Evolutionary conservation across 2,329 filamentous ascomycete genomes (phyloP).

Genomic region (Aaosphaeria pasadenensis): DNA sequence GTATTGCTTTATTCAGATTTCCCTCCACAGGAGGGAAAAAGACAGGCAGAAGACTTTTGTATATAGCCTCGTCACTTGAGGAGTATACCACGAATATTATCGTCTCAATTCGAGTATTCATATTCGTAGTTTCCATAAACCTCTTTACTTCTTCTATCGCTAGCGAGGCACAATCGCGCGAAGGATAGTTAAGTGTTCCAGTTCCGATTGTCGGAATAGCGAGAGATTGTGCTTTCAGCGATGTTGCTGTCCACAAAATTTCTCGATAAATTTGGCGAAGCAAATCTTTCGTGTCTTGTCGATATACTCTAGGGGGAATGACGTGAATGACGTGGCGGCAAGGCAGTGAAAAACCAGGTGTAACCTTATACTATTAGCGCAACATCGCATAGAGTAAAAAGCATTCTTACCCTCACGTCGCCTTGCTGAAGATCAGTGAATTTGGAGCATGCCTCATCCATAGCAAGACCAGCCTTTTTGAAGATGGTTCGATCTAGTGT

Average conservation of each 20-base stretch:
- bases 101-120: constrained; percentile 19
- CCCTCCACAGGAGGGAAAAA: constrained; percentile 26
- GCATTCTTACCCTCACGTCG: constrained; percentile 14
- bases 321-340: constrained; percentile 27
- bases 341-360: constrained; percentile 24
- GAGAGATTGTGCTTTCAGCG: constrained; percentile 24
- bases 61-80: constrained; percentile 27
- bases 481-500: constrained; percentile 30
- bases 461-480: constrained; percentile 20
- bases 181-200: constrained; percentile 25
- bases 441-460: constrained; percentile 17
- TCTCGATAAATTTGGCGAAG: constrained; percentile 28
- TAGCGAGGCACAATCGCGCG: constrained; percentile 23
- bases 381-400: background rate
- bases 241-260: constrained; percentile 19
- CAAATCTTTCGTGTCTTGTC: constrained; percentile 17
- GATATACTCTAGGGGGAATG: constrained; percentile 23
- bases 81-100: constrained; percentile 29
- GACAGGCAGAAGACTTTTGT: constrained; percentile 27
- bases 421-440: constrained; percentile 26
- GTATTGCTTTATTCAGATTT: constrained; percentile 9
- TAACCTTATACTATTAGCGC: constrained; percentile 3
- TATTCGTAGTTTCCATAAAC: constrained; percentile 23
- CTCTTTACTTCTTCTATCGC: constrained; percentile 32
- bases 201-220: constrained; percentile 33